A percentile compares a stretch with the other conserved stretches of the same genome.
Conservation (phyloP, 1,139 yeast species). For the Suhomyces chickasaworum region DNA sequence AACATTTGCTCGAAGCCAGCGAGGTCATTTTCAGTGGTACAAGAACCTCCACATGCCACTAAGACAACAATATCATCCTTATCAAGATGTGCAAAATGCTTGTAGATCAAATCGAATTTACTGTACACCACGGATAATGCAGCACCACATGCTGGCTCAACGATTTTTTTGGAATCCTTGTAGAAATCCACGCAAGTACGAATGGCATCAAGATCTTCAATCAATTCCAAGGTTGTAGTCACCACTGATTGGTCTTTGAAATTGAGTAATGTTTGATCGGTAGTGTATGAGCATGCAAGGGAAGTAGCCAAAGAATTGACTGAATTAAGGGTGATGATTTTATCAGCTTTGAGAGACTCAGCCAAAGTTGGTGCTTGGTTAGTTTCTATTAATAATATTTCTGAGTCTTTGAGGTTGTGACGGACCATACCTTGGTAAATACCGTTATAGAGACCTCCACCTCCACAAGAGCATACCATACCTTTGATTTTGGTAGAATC, state of each 20-base stretch:
- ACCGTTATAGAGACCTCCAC: conserved; percentile 74
- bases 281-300: conserved; percentile 60
- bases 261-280: conserved; percentile 47
- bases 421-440: conserved; percentile 55
- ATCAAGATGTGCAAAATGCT: conserved; percentile 33
- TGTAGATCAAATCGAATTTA: conserved; percentile 33
- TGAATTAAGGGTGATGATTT: conserved; percentile 44
- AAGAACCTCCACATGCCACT: conserved; percentile 68
- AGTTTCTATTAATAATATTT: conserved; percentile 50
- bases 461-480: conserved; percentile 69
- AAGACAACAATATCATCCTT: conserved; percentile 55
- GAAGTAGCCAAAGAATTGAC: conserved; percentile 62
- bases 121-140: conserved; percentile 56
- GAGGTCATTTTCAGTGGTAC: conserved; percentile 30
- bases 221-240: conserved; percentile 46
- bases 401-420: conserved; percentile 28
- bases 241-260: conserved; percentile 33
- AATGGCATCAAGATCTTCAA: conserved; percentile 58
- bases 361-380: conserved; percentile 59
- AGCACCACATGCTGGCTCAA: conserved; percentile 82
- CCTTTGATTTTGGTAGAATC: conserved; percentile 47
- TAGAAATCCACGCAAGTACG: conserved; percentile 53
- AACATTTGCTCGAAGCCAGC: conserved; percentile 17
- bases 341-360: conserved; percentile 48
- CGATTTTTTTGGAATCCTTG: conserved; percentile 49